Conservation (phyloP, 2,329 filamentous ascomycete genomes). For the Fusarium tricinctum region DNA sequence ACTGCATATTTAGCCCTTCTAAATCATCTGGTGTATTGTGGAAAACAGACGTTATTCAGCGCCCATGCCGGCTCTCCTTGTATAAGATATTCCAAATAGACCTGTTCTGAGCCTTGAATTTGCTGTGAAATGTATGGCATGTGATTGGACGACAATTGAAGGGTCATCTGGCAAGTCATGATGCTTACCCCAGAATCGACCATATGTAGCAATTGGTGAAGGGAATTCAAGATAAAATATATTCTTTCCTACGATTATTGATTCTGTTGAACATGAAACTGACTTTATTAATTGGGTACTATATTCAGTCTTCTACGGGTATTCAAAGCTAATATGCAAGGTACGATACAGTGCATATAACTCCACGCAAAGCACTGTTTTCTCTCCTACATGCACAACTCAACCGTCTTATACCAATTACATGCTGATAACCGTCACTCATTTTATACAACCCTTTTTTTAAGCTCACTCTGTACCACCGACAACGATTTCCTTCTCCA, state of each 20-base stretch:
- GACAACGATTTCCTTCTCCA: not conserved
- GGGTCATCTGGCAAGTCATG: not conserved
- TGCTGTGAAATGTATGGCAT: slow-evolving; percentile 48
- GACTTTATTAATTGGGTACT: no score
- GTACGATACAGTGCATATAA: slow-evolving; percentile 36
- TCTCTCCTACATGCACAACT: slow-evolving; percentile 23
- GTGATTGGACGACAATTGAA: slow-evolving; percentile 43
- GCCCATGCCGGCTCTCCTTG: slow-evolving; percentile 51
- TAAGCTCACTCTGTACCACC: not conserved
- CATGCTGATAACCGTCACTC: slow-evolving; percentile 12
- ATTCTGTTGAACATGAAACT: not conserved
- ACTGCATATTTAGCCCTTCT: slow-evolving; percentile 56
- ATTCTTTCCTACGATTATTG: not conserved
- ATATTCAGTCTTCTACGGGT: not conserved
- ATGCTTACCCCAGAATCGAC: not conserved
- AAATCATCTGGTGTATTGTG: slow-evolving; percentile 50
- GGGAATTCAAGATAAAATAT: no score
- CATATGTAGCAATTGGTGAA: not conserved
- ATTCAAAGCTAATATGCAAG: not conserved
- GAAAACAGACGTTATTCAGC: slow-evolving; percentile 51
- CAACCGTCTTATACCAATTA: slow-evolving; percentile 25
- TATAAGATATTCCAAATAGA: slow-evolving; percentile 59
- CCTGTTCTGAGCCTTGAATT: slow-evolving; percentile 46
- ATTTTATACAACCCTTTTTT: slow-evolving; percentile 10
- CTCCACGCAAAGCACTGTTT: slow-evolving; percentile 26